phyloP scores from a whole-genome alignment of 208 protist genomes.

The Trypanosoma boissoni region DNA sequence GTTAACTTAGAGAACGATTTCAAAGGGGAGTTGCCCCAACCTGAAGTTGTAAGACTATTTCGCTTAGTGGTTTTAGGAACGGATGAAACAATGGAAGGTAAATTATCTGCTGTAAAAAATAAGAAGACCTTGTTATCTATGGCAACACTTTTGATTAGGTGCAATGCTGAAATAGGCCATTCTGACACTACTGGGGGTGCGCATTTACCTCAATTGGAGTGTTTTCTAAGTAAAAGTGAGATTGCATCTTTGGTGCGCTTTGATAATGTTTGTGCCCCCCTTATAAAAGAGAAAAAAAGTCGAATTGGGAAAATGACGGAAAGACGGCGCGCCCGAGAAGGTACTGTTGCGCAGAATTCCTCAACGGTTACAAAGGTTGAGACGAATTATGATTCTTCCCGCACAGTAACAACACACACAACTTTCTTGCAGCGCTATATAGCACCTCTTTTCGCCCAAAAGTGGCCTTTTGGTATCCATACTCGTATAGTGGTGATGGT shows the following conservation, averaged over 20 bases:
- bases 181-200: neutral
- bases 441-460: neutral
- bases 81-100: neutral
- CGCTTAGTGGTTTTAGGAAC: conserved; percentile 1
- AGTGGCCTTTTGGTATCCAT: conserved; percentile 10
- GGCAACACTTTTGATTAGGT: conserved; percentile 22
- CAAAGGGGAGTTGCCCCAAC: neutral
- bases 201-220: conserved; percentile 1
- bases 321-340: neutral
- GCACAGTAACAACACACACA: neutral
- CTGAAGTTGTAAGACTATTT: neutral
- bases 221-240: conserved; percentile 8
- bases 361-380: neutral
- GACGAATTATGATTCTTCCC: neutral
- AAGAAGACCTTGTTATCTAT: conserved; percentile 9
- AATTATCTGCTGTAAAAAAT: neutral
- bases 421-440: neutral
- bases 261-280: conserved; percentile 3
- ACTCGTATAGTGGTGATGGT: conserved; percentile 7
- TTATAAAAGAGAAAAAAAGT: conserved; percentile 13
- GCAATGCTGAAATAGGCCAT: conserved; percentile 6
- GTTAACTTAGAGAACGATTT: neutral
- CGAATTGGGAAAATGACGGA: conserved; percentile 10
- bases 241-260: conserved; percentile 22
- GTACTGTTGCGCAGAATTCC: neutral